Percentiles rank a stretch among this genome's conserved stretches.
These are phyloP conservation scores for Penicillium sp. DNA, from an alignment of 2,329 filamentous ascomycete genomes.

Conservation along the genomic window DNA sequence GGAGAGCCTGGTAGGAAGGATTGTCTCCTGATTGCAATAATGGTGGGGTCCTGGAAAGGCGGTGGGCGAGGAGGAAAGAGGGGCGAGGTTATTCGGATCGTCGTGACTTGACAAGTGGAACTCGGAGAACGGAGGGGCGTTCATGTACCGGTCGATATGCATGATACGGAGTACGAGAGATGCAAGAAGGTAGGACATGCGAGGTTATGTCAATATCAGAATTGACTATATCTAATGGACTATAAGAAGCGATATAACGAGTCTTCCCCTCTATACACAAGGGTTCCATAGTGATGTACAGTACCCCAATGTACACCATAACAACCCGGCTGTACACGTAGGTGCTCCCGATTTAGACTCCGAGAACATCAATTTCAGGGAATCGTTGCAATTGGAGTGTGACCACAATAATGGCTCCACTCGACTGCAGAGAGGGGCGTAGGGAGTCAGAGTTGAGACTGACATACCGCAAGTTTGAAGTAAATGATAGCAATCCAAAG, in stretches of 20 bases:
- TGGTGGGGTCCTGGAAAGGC: slow-evolving; percentile 40
- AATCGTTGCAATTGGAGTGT: slow-evolving; percentile 5
- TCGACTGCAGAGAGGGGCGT: not conserved
- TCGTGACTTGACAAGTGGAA: not conserved
- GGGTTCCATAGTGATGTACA: too few relatives aligned
- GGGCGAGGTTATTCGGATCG: slow-evolving; percentile 37
- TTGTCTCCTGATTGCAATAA: slow-evolving; percentile 30
- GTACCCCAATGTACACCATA: not conserved
- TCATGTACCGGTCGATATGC: not conserved
- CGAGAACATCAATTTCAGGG: slow-evolving; percentile 6
- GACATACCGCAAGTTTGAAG: not conserved
- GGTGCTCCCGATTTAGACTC: slow-evolving; percentile 15
- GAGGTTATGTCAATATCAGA: slow-evolving; percentile 16
- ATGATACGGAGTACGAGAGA: not conserved
- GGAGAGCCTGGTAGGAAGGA: not conserved
- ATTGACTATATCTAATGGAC: not conserved
- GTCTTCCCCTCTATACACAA: not conserved
- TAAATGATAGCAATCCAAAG: not conserved
- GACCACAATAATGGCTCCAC: slow-evolving; percentile 10
- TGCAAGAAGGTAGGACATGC: slow-evolving; percentile 1
- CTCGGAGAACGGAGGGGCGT: not conserved
- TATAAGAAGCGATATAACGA: not conserved
- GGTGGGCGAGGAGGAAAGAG: slow-evolving; percentile 35
- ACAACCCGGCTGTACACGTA: not conserved
- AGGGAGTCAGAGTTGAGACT: not conserved